Evolutionary conservation across 1,139 yeast genomes (phyloP), one percentile per base, ranked within the genome.

Genomic region (Geotrichum fermentans): DNA sequence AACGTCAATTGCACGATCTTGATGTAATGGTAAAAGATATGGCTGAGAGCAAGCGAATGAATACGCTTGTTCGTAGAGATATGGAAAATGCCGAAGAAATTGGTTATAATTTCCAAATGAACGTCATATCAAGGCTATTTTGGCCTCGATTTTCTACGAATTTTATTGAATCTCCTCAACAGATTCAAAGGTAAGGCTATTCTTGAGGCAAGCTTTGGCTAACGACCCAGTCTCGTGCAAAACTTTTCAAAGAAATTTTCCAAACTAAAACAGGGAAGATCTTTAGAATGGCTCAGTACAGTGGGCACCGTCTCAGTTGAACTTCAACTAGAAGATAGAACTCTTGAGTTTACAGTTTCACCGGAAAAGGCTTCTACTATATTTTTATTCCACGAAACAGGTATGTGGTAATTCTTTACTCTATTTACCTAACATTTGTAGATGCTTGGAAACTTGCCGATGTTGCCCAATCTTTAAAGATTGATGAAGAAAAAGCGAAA

Each of bases 1-100:
- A 77, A 16, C 61, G 64, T 8, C 83, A 82, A 51, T 75, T 90
- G 56, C 77, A 76, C 41, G 78, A 79, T 40, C 71, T 90, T 49
- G 95, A 87, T 61, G 87, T 92, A 7, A 92, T 92, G 98, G 72
- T 89, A 24, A 70, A 78, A 41, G 98, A 92, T 64, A 74, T 90
- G 28, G 42, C 54, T 10, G 67, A 67, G 24, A 64, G 65, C 53
- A 44, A 56, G 46, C 43, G 63, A 24, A 50, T 62, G 17, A 67
- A 68, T 47, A 43, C 52, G 11, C 54, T 56, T 20, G 52, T 66
- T 10, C 64, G 41, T 5, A 14, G 65, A 67, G 48, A 45, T 20
- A 43, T 35, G 26, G 16, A 21, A 8, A 6, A 26, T 17, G 32
- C 34, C 7, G 28, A 22, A 7, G 17, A 20, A 21, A 16, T 36